Percentiles rank a stretch among this genome's conserved stretches.
Conservation (phyloP, 2,329 filamentous ascomycete genomes). For the Ploettnerulaceae sp. region DNA sequence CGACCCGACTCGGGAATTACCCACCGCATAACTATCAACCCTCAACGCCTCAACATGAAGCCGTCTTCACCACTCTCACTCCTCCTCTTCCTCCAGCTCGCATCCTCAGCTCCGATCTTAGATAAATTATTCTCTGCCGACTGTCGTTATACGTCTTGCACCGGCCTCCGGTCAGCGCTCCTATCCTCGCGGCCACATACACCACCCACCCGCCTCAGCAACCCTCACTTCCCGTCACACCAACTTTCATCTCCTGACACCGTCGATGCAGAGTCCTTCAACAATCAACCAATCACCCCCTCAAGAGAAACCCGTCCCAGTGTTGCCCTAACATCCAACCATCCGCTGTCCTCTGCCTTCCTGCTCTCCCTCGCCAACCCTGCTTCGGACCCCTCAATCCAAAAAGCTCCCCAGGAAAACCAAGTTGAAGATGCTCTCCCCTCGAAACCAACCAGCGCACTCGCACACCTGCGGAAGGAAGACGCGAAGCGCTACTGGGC, state of each 20-base stretch:
- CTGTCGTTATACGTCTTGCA: slow-evolving; percentile 11
- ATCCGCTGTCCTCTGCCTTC: slow-evolving; percentile 24
- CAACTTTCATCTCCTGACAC: slow-evolving; percentile 16
- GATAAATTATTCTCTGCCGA: slow-evolving; percentile 9
- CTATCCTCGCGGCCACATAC: slow-evolving; percentile 15
- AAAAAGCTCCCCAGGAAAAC: slow-evolving; percentile 7
- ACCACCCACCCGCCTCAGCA: slow-evolving; percentile 15
- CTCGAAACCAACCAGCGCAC: slow-evolving; percentile 25
- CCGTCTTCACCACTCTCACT: slow-evolving; percentile 26
- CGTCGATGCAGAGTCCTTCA: slow-evolving; percentile 17
- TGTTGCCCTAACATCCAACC: slow-evolving; percentile 21
- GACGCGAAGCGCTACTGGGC: slow-evolving; percentile 26
- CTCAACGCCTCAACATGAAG: slow-evolving; percentile 22
- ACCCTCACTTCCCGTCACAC: slow-evolving; percentile 28
- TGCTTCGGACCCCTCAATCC: slow-evolving; percentile 2
- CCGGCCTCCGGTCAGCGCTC: slow-evolving; percentile 9
- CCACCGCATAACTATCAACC: neutral
- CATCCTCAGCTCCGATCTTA: slow-evolving; percentile 18
- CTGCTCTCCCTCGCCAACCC: slow-evolving; percentile 25
- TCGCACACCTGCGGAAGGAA: slow-evolving; percentile 23
- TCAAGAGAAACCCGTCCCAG: slow-evolving; percentile 19
- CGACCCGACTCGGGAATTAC: neutral
- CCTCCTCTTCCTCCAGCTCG: slow-evolving; percentile 25
- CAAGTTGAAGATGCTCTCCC: slow-evolving; percentile 4
- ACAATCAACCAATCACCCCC: slow-evolving; percentile 28